These are phyloP conservation scores for Tuber aestivum DNA, from an alignment of 495 filamentous ascomycete species.

Conservation along the genomic window DNA sequence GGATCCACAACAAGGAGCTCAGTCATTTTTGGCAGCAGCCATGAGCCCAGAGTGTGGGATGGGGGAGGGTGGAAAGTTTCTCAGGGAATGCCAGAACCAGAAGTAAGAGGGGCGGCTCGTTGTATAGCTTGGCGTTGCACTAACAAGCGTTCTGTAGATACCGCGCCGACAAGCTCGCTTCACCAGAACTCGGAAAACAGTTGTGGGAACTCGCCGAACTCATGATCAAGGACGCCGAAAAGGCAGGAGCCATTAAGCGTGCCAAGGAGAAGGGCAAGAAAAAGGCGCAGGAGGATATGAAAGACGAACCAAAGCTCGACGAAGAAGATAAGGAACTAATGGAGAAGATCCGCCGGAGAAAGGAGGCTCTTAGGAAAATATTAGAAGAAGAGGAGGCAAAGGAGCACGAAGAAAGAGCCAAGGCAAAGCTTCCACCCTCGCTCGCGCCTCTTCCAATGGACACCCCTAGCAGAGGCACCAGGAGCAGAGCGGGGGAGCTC, in stretches of 20 bases:
- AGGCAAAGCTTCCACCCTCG: conserved; percentile 47
- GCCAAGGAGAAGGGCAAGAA: conserved; percentile 58
- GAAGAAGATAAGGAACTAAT: conserved; percentile 45
- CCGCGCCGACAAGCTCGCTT: conserved; percentile 61
- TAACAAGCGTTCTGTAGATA: conserved; percentile 27
- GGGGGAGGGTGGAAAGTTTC: conserved; percentile 59
- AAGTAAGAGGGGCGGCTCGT: conserved; percentile 48
- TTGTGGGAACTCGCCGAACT: conserved; percentile 85
- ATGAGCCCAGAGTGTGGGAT: conserved; percentile 68
- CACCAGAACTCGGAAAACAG: conserved; percentile 70
- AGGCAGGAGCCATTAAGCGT: conserved; percentile 63
- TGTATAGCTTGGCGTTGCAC: not conserved
- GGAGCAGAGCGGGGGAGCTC: conserved; percentile 40
- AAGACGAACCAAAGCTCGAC: conserved; percentile 45
- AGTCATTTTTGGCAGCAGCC: conserved; percentile 75
- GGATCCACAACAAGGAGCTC: conserved; percentile 70
- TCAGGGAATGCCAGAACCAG: conserved; percentile 83
- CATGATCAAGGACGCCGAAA: conserved; percentile 76
- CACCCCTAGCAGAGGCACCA: conserved; percentile 40
- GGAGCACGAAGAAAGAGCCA: conserved; percentile 26
- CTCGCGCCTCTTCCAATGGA: conserved; percentile 19
- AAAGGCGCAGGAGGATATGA: conserved; percentile 48
- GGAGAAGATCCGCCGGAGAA: conserved; percentile 30
- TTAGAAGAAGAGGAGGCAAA: conserved; percentile 40
- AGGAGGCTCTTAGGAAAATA: conserved; percentile 24